Evolutionary conservation across 139 green algal genomes (phyloP).

Genomic region (Chlamydomonas sphaeroides): DNA sequence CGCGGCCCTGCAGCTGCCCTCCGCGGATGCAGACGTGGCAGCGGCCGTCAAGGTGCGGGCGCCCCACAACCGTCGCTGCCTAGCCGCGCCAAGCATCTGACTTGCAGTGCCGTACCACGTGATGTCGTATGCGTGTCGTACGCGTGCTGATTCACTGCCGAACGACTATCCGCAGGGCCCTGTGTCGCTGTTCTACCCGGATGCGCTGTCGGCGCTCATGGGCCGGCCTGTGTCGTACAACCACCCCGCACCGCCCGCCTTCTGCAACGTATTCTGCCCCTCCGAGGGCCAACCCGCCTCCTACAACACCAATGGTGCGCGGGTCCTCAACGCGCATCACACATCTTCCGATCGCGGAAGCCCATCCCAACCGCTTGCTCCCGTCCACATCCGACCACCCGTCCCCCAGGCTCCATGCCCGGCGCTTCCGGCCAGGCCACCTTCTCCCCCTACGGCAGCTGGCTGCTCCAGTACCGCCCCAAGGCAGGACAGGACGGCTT

Average conservation of each 20-base stretch:
- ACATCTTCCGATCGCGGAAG: too few relatives aligned
- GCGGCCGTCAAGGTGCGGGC: constrained; percentile 12
- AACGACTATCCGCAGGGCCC: too few relatives aligned
- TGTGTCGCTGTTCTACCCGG: constrained; percentile 9
- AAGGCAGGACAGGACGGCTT: neutral
- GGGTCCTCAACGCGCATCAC: too few relatives aligned
- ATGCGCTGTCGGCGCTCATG: neutral
- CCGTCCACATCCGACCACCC: too few relatives aligned
- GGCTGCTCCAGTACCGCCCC: constrained; percentile 12
- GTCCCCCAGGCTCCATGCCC: neutral
- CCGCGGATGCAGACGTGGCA: neutral
- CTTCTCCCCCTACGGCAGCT: constrained; percentile 19
- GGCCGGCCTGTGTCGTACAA: constrained; percentile 8
- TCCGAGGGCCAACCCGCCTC: too few relatives aligned
- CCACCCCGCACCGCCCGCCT: constrained; percentile 11
- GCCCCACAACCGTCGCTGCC: too few relatives aligned
- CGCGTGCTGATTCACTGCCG: too few relatives aligned
- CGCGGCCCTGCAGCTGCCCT: constrained; percentile 2
- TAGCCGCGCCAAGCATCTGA: too few relatives aligned
- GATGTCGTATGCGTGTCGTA: too few relatives aligned
- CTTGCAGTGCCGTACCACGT: too few relatives aligned
- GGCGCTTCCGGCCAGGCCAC: neutral
- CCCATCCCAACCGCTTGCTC: too few relatives aligned
- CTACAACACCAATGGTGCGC: neutral
- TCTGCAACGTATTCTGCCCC: constrained; percentile 31